Percentiles rank a stretch among this genome's conserved stretches.
Conservation (phyloP, 495 filamentous ascomycete genomes). For the Podospora fimiseda region DNA sequence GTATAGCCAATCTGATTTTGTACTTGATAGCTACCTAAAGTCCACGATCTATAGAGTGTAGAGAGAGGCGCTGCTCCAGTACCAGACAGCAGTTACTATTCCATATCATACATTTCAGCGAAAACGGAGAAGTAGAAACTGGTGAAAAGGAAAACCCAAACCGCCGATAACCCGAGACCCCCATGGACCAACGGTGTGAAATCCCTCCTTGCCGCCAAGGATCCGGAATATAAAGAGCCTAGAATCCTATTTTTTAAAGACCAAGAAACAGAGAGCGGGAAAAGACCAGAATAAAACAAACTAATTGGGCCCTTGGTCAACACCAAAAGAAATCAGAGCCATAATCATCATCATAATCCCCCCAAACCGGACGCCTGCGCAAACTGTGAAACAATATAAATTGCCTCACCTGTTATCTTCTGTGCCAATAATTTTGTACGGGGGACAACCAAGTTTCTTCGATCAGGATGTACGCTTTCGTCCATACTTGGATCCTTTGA, state of each 20-base stretch:
- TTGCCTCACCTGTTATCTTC: neutral
- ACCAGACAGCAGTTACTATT: too few species aligned
- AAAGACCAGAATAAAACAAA: too few species aligned
- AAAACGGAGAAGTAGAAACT: neutral
- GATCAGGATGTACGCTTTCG: too few species aligned
- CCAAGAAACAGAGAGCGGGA: neutral
- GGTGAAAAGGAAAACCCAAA: neutral
- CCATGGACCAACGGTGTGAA: neutral
- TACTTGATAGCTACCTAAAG: neutral
- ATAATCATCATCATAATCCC: neutral
- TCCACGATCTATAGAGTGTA: neutral
- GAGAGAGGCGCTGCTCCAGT: too few species aligned
- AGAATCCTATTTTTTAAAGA: neutral
- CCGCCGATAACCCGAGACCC: neutral
- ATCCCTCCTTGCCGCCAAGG: neutral
- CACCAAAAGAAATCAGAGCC: neutral
- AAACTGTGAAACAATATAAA: neutral
- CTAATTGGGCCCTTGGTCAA: neutral
- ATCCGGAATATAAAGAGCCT: neutral
- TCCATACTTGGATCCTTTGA: too few species aligned
- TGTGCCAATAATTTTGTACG: neutral
- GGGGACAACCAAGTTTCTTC: too few species aligned
- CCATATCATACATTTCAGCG: neutral
- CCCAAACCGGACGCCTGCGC: neutral
- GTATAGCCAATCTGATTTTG: neutral